phyloP scores from a whole-genome alignment of 306 rosid species.

The Spatholobus suberectus region DNA sequence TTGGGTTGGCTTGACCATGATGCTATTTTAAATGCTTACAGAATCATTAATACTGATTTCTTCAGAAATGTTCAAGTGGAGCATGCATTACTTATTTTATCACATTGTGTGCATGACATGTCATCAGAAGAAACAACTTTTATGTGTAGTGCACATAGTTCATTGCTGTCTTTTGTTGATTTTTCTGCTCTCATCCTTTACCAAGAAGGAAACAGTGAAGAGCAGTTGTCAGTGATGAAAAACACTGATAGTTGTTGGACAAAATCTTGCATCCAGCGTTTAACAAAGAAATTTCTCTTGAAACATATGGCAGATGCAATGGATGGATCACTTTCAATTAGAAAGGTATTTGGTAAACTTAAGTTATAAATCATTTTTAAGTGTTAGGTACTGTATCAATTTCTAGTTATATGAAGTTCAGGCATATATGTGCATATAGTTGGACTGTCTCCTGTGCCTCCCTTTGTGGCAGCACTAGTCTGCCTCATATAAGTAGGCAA shows the following conservation, averaged over 20 bases:
- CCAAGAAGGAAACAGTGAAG: slow-evolving; percentile 49
- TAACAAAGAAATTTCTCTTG: slow-evolving; percentile 68
- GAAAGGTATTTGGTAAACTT: slow-evolving; percentile 58
- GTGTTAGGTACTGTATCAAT: slow-evolving; percentile 21
- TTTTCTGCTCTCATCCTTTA: slow-evolving; percentile 64
- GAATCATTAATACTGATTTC: slow-evolving; percentile 59
- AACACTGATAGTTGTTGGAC: slow-evolving; percentile 63
- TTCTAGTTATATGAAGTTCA: slow-evolving; percentile 15
- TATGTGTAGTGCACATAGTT: slow-evolving; percentile 64
- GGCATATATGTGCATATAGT: slow-evolving; percentile 22
- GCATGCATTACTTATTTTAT: slow-evolving; percentile 75
- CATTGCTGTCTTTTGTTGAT: slow-evolving; percentile 78
- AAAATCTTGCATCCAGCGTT: slow-evolving; percentile 60
- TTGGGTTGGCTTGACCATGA: slow-evolving; percentile 84
- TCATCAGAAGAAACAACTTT: slow-evolving; percentile 75
- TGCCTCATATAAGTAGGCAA: background rate
- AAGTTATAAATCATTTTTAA: slow-evolving; percentile 9
- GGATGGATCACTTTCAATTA: slow-evolving; percentile 68
- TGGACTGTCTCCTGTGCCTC: background rate
- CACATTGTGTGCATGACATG: slow-evolving; percentile 94
- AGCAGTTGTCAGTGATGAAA: slow-evolving; percentile 45
- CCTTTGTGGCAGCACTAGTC: background rate
- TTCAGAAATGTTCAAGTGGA: slow-evolving; percentile 61
- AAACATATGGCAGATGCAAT: slow-evolving; percentile 83
- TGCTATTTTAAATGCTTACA: slow-evolving; percentile 64